Evolutionary conservation across 495 filamentous ascomycete genomes (phyloP), one percentile per base, ranked within the genome.

Genomic region (Xylaria telfairii): DNA sequence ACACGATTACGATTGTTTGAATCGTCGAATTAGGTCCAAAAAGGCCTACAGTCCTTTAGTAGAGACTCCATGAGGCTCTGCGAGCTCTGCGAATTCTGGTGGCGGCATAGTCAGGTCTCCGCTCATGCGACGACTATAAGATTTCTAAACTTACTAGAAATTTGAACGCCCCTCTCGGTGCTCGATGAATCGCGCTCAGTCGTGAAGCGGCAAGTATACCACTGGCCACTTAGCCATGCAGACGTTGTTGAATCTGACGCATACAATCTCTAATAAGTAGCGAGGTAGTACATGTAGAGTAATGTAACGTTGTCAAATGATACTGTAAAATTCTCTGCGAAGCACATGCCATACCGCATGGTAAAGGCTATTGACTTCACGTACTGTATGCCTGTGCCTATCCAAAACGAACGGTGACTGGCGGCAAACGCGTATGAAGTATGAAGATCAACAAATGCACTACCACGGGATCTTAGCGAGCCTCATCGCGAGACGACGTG

Each of bases 251-350:
- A 39, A 61, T 41, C 21, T 39, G 56, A 32, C 15, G 47, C 44
- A 63, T 54, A 54, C 32, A 13, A 28, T 34, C 42, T 69, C 44
- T 51, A 26, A 3, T 13, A 34, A 3, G 32, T 59, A 12, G 30
- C 56, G 4, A 12, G 32, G 56, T 37, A 59, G 26, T 54, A 68
- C 67, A 68, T 37, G 44, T 13, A 39, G 32, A 49, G 30, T 32
- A 47, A 63, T 51, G 24, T 69, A 63, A n/a, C 42, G 7, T 51
- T 24, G 59, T 49, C 46, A 41, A 63, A 47, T 46, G 46, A 62
- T 63, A 59, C 46, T 7, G 60, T 51, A 34, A 63, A 26, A 26
- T 44, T 39, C 2, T 63, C 67, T 69, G 67, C 46, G 39, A 69
- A 47, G 24, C 56, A 62, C 59, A 63, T 61, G 67, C 41, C 44